Base-by-base conservation (phyloP, 2,329 filamentous ascomycete species). In the Mollisiaceae sp. region DNA sequence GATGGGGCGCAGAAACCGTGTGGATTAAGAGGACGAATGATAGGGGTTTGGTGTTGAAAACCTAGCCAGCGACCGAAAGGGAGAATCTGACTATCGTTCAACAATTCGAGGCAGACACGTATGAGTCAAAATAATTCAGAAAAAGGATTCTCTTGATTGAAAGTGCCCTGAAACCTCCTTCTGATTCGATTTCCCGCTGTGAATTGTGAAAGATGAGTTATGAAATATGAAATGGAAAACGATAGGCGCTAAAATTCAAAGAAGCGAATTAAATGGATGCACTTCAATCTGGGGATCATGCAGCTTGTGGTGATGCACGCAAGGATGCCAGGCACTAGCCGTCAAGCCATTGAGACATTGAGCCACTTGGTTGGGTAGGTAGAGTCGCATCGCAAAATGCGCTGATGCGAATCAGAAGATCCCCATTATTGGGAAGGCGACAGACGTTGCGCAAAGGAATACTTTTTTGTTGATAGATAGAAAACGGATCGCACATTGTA, bases 281-380 rank as follows among this genome's bases (percentile, higher is more conserved):
- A 20, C 8, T 47, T 18, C 14, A 22, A 22, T 8, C 4, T 22
- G 43, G n/a, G 20, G 45, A 50, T 24, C 20, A 27, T 50, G 45
- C 45, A 50, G 45, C 14, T 6, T 43, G 41, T 9, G 41, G 41
- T 18, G 45, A 50, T 50, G 45, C 45, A 50, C 45, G 45, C 45
- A 50, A 50, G 45, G 45, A 50, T 50, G 45, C 45, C 20, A 50
- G n/a, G 22, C 45, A 50, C 45, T 50, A 50, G 45, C 45, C 45
- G 20, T 50, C 45, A 20, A 50, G 20, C 45, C 6, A 50, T 50
- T 50, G 45, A 22, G 20, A 2, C 22, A 50, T 12, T 12, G 27
- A 32, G 27, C 22, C n/a, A 27, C 22, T 32, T 50, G 45, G n/a
- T 6, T 22, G n/a, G 45, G 22, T 50, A 50, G 45, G 22, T 50